Evolutionary conservation across 805 yeast species (phyloP).

Genomic region (Blastobotrys muscicola): DNA sequence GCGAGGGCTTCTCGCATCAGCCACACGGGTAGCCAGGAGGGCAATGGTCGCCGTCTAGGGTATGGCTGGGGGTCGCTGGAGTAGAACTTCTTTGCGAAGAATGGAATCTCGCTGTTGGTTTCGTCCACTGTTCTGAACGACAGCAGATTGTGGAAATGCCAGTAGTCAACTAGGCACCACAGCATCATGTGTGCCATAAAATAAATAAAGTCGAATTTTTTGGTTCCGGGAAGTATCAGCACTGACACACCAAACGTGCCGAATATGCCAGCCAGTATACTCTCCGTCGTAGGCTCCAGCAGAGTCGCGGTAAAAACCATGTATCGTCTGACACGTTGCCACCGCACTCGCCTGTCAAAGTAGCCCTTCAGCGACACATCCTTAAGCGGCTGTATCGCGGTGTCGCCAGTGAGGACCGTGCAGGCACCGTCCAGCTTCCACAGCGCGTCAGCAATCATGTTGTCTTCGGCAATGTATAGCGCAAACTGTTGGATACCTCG

Average conservation of each 20-base stretch:
- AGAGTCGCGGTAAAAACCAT: conserved; percentile 82
- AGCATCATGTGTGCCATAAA: conserved; percentile 43
- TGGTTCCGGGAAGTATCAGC: conserved; percentile 16
- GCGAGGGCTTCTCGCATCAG: conserved; percentile 61
- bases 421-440: conserved; percentile 57
- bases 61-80: conserved; percentile 13
- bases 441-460: conserved; percentile 79
- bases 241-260: conserved; percentile 54
- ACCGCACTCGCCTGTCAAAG: conserved; percentile 59
- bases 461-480: conserved; percentile 81
- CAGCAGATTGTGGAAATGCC: conserved; percentile 42
- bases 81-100: conserved; percentile 21
- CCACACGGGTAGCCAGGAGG: conserved; percentile 45
- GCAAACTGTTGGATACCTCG: conserved; percentile 61
- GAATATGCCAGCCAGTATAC: conserved; percentile 52
- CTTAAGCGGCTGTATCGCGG: conserved; percentile 64
- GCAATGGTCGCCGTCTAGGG: conserved; percentile 10
- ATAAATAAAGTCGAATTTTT: conserved; percentile 28
- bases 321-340: conserved; percentile 80
- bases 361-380: conserved; percentile 42
- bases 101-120: conserved; percentile 16
- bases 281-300: conserved; percentile 80
- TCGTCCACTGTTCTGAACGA: conserved; percentile 21
- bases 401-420: conserved; percentile 71
- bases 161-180: conserved; percentile 61